phyloP scores from a whole-genome alignment of 164 flowering plant species.

The Vitis riparia region DNA sequence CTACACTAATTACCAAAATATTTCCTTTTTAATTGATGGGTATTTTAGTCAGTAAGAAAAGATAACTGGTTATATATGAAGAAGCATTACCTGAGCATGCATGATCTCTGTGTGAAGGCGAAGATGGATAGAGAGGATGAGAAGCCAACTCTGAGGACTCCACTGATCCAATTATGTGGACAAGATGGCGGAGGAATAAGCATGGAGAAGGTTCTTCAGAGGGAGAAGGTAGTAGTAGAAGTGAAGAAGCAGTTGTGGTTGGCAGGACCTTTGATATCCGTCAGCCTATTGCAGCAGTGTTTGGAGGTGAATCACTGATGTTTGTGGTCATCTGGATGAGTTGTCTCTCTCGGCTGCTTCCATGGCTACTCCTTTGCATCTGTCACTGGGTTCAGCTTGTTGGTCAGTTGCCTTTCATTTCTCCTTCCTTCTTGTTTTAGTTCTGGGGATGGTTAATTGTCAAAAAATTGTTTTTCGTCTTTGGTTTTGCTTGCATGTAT shows the following conservation, averaged over 20 bases:
- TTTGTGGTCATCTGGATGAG: conserved; percentile 76
- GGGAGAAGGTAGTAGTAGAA: conserved; percentile 38
- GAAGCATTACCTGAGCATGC: too few relatives aligned
- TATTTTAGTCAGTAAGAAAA: too few relatives aligned
- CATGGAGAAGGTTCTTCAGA: background rate
- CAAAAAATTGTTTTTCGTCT: background rate
- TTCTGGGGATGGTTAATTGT: background rate
- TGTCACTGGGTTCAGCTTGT: conserved; percentile 70
- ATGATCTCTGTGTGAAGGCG: background rate
- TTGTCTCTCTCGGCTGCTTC: conserved; percentile 72
- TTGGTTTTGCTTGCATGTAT: conserved; percentile 1
- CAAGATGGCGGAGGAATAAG: background rate
- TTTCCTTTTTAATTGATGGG: too few relatives aligned
- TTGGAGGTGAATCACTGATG: conserved; percentile 65
- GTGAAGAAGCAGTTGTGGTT: conserved; percentile 62
- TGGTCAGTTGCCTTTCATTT: conserved; percentile 37
- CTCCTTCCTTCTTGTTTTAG: background rate
- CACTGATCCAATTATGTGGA: conserved; percentile 13
- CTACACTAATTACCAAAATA: too few relatives aligned
- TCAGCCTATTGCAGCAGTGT: conserved; percentile 36
- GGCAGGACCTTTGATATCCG: conserved; percentile 61
- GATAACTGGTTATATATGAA: too few relatives aligned
- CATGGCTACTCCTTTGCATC: conserved; percentile 74
- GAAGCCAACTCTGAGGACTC: conserved; percentile 9
- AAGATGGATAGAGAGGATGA: conserved; percentile 19